These are phyloP conservation scores for Ceratopteris richardii DNA, from an alignment of 75 land plant species.

Conservation along the genomic window DNA sequence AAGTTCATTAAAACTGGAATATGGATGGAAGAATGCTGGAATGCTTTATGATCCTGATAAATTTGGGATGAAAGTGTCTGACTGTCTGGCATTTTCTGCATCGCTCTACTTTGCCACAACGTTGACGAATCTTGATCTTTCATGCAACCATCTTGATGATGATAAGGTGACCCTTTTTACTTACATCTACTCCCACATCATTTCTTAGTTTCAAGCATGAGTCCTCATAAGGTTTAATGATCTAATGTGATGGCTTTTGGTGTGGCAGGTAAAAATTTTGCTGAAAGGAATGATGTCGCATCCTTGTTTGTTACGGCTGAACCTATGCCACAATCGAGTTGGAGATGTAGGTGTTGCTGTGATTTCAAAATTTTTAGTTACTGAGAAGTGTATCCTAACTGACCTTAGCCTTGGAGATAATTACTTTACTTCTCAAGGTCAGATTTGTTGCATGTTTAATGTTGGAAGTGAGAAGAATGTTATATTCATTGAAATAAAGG, in stretches of 20 bases:
- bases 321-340: conserved; percentile 27
- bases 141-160: conserved; percentile 21
- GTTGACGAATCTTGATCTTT: conserved; percentile 22
- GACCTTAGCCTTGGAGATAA: conserved; percentile 31
- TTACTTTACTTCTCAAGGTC: conserved; percentile 13
- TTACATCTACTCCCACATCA: no score
- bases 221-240: neutral
- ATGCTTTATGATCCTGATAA: conserved; percentile 21
- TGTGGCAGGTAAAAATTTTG: conserved; percentile 13
- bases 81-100: conserved; percentile 23
- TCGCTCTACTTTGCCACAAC: conserved; percentile 13
- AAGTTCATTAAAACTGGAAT: conserved; percentile 21
- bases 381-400: conserved; percentile 15
- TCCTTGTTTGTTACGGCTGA: conserved; percentile 22
- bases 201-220: neutral
- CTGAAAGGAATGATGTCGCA: conserved; percentile 19
- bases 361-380: conserved; percentile 8
- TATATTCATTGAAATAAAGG: neutral
- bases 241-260: neutral
- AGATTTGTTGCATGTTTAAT: neutral
- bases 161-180: conserved; percentile 19
- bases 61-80: conserved; percentile 31
- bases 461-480: neutral
- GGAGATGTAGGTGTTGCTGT: conserved; percentile 22
- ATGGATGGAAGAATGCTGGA: conserved; percentile 20